Percentiles rank a stretch among this genome's conserved stretches.
phyloP scores from a whole-genome alignment of 129 eudicot species.

The Dittrichia graveolens region DNA sequence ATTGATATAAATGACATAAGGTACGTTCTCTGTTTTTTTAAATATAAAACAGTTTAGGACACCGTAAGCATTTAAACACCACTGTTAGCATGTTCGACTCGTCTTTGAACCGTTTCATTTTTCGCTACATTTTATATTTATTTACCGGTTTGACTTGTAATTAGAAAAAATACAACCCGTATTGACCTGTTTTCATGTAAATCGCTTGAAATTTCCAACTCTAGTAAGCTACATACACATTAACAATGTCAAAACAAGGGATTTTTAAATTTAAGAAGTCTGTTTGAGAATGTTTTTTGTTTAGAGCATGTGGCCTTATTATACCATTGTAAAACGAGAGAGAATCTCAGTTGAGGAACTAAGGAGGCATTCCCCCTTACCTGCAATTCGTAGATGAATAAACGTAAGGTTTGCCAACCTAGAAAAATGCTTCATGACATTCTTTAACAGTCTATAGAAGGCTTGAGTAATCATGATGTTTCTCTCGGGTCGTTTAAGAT shows the following conservation, averaged over 20 bases:
- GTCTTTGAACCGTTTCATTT: not conserved
- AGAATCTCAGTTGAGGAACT: conserved; percentile 57
- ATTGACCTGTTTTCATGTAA: not conserved
- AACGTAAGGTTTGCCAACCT: conserved; percentile 40
- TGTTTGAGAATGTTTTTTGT: conserved; percentile 10
- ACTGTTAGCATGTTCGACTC: not conserved
- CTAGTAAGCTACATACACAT: not conserved
- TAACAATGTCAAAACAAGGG: not conserved
- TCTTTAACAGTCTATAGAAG: not conserved
- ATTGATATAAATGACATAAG: too few species aligned
- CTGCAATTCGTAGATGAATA: conserved; percentile 58
- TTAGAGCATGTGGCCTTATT: conserved; percentile 34
- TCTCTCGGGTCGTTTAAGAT: not conserved
- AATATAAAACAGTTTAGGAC: not conserved
- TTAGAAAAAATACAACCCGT: not conserved
- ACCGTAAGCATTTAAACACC: not conserved
- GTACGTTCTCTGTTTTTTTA: not conserved
- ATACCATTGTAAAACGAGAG: conserved; percentile 65
- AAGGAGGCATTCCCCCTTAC: conserved; percentile 59
- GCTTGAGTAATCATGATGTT: not conserved
- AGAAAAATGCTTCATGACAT: conserved; percentile 11
- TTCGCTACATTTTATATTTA: not conserved
- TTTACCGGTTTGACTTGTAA: not conserved
- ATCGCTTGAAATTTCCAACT: not conserved
- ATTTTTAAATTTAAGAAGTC: not conserved